phyloP scores from a whole-genome alignment of 257 asterid genomes.

The Plantago elongata region DNA sequence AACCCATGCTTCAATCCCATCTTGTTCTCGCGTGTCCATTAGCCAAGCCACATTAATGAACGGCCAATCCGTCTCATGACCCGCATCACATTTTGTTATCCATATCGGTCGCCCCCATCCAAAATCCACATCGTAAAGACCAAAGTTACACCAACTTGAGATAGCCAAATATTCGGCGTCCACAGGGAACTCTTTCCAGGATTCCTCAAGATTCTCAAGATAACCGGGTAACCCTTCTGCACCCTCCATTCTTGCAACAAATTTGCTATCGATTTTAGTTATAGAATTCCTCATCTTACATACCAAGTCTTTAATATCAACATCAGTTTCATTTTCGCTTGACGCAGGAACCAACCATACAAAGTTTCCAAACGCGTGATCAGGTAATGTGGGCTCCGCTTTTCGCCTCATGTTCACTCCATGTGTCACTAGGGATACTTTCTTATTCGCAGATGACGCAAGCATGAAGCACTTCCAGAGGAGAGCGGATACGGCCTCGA shows the following conservation, averaged over 20 bases:
- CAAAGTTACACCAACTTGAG: slow-evolving; percentile 52
- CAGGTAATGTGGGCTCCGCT: slow-evolving; percentile 26
- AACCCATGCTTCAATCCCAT: slow-evolving; percentile 45
- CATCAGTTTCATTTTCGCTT: background rate
- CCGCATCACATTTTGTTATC: slow-evolving; percentile 36
- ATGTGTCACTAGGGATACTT: slow-evolving; percentile 27
- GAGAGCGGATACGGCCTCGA: slow-evolving; percentile 34
- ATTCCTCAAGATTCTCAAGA: slow-evolving; percentile 24
- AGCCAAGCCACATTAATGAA: slow-evolving; percentile 36
- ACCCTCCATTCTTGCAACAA: slow-evolving; percentile 33
- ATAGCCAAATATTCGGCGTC: slow-evolving; percentile 29
- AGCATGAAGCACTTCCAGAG: slow-evolving; percentile 39
- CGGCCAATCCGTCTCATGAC: slow-evolving; percentile 32
- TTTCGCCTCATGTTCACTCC: slow-evolving; percentile 41
- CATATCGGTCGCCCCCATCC: slow-evolving; percentile 38
- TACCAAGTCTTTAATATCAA: slow-evolving; percentile 20
- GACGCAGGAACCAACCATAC: slow-evolving; percentile 37
- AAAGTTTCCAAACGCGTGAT: slow-evolving; percentile 35
- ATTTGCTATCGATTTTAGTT: slow-evolving; percentile 23
- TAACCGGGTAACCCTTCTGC: slow-evolving; percentile 31
- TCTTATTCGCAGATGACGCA: slow-evolving; percentile 11
- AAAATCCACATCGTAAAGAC: slow-evolving; percentile 33
- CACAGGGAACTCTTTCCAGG: slow-evolving; percentile 25
- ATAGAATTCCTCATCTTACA: slow-evolving; percentile 28
- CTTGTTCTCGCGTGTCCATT: slow-evolving; percentile 32